A percentile compares a stretch with the other conserved stretches of the same genome.
These are phyloP conservation scores for Nicotiana knightiana DNA, from an alignment of 257 asterid species.

Conservation along the genomic window DNA sequence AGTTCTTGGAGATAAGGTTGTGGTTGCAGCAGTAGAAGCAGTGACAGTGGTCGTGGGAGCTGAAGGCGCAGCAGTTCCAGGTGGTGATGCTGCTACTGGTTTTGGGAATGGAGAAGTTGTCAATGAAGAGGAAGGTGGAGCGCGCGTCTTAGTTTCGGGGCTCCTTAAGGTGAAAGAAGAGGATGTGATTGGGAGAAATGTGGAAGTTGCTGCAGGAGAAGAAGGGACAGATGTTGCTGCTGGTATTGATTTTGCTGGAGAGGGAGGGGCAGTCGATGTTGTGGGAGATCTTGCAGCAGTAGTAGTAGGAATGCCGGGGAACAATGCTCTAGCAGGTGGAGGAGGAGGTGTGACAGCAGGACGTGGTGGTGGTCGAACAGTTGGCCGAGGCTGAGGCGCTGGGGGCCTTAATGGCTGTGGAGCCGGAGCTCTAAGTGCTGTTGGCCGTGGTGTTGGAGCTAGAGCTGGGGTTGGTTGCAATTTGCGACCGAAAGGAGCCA, in stretches of 20 bases:
- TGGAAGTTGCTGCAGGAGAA: conserved; percentile 7
- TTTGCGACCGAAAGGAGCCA: conserved; percentile 11
- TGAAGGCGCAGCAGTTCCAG: conserved; percentile 6
- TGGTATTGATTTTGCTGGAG: conserved; percentile 9
- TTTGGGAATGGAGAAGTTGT: conserved; percentile 22
- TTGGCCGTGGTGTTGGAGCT: background rate
- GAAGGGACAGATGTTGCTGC: conserved; percentile 2
- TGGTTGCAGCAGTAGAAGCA: background rate
- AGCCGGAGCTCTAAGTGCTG: background rate
- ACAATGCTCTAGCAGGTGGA: background rate
- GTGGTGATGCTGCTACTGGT: conserved; percentile 11
- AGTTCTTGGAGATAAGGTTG: conserved; percentile 29
- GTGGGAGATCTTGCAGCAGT: conserved; percentile 20
- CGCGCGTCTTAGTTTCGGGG: conserved; percentile 19
- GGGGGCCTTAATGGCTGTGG: conserved; percentile 4
- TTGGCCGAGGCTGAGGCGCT: background rate
- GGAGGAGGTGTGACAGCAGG: conserved; percentile 7
- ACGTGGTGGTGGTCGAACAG: background rate
- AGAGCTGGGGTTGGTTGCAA: background rate
- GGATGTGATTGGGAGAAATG: conserved; percentile 6
- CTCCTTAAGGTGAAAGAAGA: background rate
- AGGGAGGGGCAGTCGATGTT: conserved; percentile 16
- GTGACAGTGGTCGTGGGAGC: background rate
- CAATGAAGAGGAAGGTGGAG: conserved; percentile 19
- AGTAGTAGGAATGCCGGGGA: background rate